Conservation (phyloP, 768 basidiomycete genomes). For the Podaxis sp. region DNA sequence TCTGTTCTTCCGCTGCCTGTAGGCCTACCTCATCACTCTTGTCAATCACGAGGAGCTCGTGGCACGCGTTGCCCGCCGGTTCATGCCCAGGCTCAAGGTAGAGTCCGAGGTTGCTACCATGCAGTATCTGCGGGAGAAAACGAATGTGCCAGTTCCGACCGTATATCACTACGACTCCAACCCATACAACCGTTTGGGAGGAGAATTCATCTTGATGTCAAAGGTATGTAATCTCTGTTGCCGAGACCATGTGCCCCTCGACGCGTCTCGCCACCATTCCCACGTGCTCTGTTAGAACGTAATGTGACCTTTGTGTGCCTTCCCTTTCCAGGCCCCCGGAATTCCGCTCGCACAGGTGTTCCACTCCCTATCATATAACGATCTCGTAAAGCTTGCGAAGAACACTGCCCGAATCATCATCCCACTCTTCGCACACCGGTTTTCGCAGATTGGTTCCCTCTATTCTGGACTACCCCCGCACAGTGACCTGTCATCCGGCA, state of each 20-base stretch:
- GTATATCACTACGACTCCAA: slow-evolving; percentile 81
- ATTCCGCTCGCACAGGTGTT: slow-evolving; percentile 71
- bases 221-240: slow-evolving; percentile 49
- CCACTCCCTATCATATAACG: slow-evolving; percentile 64
- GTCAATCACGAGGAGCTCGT: slow-evolving; percentile 62
- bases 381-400: slow-evolving; percentile 62
- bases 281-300: slow-evolving; percentile 20
- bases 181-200: slow-evolving; percentile 81
- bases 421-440: slow-evolving; percentile 76
- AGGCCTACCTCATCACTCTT: slow-evolving; percentile 80
- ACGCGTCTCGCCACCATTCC: not conserved
- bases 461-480: slow-evolving; percentile 53
- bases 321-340: slow-evolving; percentile 59
- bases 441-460: slow-evolving; percentile 73
- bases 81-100: slow-evolving; percentile 85
- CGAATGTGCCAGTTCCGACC: slow-evolving; percentile 69
- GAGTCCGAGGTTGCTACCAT: slow-evolving; percentile 88
- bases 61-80: slow-evolving; percentile 79
- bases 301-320: slow-evolving; percentile 14
- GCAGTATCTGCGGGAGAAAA: slow-evolving; percentile 71
- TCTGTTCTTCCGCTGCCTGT: slow-evolving; percentile 7
- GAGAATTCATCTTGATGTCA: slow-evolving; percentile 86
- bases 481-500: slow-evolving; percentile 30
- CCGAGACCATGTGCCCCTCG: not conserved
- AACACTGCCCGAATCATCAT: slow-evolving; percentile 70